Conservation (phyloP, 225 moss, liverwort and hornwort genomes). For the Neckera pumila region DNA sequence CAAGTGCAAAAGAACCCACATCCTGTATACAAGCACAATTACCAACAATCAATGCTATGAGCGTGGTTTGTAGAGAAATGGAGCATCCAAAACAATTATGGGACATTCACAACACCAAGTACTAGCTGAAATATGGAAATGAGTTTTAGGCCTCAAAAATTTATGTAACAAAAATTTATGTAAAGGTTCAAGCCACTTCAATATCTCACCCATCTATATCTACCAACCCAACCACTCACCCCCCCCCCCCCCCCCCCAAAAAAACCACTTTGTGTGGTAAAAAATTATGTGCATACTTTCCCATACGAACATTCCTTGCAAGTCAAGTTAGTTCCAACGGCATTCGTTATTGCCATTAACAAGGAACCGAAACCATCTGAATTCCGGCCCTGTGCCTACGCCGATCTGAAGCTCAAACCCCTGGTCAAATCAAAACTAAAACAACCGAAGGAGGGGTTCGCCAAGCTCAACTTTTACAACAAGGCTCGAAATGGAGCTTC, state of each 20-base stretch:
- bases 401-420: not conserved
- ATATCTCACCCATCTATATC: not conserved
- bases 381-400: not conserved
- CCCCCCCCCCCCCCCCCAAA: too few relatives aligned
- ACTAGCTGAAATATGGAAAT: not conserved
- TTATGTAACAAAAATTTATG: too few relatives aligned
- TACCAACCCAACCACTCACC: not conserved
- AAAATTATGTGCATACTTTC: not conserved
- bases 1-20: not conserved
- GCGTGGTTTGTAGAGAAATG: not conserved
- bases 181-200: not conserved
- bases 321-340: not conserved
- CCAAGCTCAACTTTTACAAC: not conserved
- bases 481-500: not conserved
- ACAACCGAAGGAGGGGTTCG: not conserved
- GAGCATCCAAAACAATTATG: accelerated
- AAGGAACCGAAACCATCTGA: not conserved
- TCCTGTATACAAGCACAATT: not conserved
- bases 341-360: not conserved
- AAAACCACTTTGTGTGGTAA: not conserved
- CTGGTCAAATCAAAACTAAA: not conserved
- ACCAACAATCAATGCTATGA: not conserved
- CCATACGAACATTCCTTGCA: too few relatives aligned
- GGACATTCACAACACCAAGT: not conserved
- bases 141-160: not conserved